Conservation (phyloP, 805 yeast genomes). For the Candida corydali region DNA sequence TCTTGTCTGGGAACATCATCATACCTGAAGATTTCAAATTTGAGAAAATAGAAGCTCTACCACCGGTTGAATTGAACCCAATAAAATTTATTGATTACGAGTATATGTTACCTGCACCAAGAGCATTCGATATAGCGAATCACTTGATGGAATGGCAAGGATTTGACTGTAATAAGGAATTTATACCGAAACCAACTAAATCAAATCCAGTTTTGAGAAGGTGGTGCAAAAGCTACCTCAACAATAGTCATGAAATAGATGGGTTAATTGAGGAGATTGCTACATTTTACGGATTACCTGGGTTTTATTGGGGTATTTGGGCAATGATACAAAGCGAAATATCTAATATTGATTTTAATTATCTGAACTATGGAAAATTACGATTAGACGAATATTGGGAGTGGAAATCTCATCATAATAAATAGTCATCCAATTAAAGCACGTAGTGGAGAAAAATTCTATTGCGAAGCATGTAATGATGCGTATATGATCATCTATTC, state of each 20-base stretch:
- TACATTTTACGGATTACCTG: constrained; percentile 72
- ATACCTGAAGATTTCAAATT: constrained; percentile 39
- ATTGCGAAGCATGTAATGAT: too few species aligned
- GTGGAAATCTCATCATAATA: constrained; percentile 46
- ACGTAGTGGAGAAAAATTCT: constrained; percentile 44
- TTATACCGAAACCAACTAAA: constrained; percentile 51
- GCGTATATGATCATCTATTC: constrained; percentile 52
- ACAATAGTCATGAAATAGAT: constrained; percentile 32
- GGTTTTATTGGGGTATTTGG: constrained; percentile 86
- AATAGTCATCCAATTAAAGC: constrained; percentile 52
- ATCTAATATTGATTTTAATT: constrained; percentile 70
- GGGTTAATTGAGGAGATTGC: constrained; percentile 51
- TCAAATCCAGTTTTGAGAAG: constrained; percentile 42
- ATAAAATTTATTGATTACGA: constrained; percentile 68
- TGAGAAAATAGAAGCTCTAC: constrained; percentile 10
- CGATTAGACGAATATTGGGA: constrained; percentile 65
- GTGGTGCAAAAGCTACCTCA: constrained; percentile 60
- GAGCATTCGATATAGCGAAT: constrained; percentile 72
- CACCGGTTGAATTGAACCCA: constrained; percentile 28
- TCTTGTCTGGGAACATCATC: constrained; percentile 69
- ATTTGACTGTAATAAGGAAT: constrained; percentile 59
- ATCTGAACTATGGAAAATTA: constrained; percentile 53
- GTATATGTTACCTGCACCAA: constrained; percentile 66
- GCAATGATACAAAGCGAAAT: constrained; percentile 68
- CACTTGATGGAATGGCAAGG: constrained; percentile 84